These are phyloP conservation scores for Senna siamea DNA, from an alignment of 306 rosid genomes.

Conservation along the genomic window DNA sequence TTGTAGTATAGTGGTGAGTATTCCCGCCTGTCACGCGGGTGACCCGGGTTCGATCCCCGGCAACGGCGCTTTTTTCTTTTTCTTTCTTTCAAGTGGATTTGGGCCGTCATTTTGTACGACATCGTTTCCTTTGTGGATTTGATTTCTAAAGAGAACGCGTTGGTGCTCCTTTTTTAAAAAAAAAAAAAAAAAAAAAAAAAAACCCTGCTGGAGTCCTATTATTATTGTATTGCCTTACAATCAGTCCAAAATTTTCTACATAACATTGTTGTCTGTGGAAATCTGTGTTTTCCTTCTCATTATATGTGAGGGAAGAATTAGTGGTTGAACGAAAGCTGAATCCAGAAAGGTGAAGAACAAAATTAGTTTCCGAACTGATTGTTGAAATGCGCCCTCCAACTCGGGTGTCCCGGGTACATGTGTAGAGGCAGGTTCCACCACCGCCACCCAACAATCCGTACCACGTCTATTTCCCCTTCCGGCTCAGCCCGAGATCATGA, in stretches of 20 bases:
- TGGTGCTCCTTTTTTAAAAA: no score
- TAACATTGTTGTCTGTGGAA: not conserved
- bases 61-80: slow-evolving; percentile 34
- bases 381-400: slow-evolving; percentile 27
- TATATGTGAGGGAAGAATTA: not conserved
- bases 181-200: no score
- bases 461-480: slow-evolving; percentile 71
- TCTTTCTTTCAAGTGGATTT: no score
- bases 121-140: no score
- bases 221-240: not conserved
- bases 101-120: not conserved
- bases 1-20: slow-evolving; percentile 56
- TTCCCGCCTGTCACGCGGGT: slow-evolving; percentile 53
- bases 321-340: not conserved
- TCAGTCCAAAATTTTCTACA: not conserved
- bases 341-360: not conserved
- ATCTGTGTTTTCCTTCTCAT: not conserved
- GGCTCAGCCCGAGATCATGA: slow-evolving; percentile 97
- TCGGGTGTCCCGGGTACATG: slow-evolving; percentile 40
- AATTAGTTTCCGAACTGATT: not conserved
- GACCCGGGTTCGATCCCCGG: slow-evolving; percentile 76
- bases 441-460: slow-evolving; percentile 7
- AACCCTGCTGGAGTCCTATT: no score
- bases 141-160: no score
- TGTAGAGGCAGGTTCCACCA: slow-evolving; percentile 54